Conservation (phyloP, 1,284 basidiomycete genomes). For the Wolfiporia cocos region DNA sequence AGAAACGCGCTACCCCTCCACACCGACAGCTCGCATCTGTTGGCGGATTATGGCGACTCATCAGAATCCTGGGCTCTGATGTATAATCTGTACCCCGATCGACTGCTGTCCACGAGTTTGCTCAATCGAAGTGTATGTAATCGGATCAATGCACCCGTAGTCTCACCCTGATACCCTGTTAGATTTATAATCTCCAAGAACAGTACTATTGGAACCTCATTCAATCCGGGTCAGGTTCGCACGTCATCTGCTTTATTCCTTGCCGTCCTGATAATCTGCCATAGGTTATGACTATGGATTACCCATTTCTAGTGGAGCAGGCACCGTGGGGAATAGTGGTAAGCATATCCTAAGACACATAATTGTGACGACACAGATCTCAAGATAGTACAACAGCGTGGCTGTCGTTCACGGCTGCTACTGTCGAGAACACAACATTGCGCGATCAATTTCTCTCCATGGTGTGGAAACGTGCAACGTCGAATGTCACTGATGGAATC, state of each 20-base stretch:
- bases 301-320: too few relatives aligned
- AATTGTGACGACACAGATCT: too few relatives aligned
- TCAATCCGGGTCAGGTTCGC: too few relatives aligned
- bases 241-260: background rate
- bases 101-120: slow-evolving; percentile 33
- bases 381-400: too few relatives aligned
- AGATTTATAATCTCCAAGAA: slow-evolving; percentile 14
- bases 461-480: slow-evolving; percentile 16
- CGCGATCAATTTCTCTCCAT: slow-evolving; percentile 15
- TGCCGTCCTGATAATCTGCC: background rate
- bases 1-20: too few relatives aligned
- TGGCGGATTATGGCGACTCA: slow-evolving; percentile 35
- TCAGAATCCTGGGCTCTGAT: slow-evolving; percentile 51
- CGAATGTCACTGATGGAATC: slow-evolving; percentile 13
- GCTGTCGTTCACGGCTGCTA: slow-evolving; percentile 20
- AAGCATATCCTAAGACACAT: too few relatives aligned
- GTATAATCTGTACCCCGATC: slow-evolving; percentile 65
- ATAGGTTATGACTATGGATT: too few relatives aligned
- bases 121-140: slow-evolving; percentile 15
- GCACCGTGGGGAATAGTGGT: too few relatives aligned
- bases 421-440: slow-evolving; percentile 12
- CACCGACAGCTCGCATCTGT: too few relatives aligned
- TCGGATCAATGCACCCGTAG: too few relatives aligned
- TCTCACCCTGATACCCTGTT: too few relatives aligned
- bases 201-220: slow-evolving; percentile 10